Conservation (phyloP, 768 basidiomycete genomes). For the Phanerochaete sordida region DNA sequence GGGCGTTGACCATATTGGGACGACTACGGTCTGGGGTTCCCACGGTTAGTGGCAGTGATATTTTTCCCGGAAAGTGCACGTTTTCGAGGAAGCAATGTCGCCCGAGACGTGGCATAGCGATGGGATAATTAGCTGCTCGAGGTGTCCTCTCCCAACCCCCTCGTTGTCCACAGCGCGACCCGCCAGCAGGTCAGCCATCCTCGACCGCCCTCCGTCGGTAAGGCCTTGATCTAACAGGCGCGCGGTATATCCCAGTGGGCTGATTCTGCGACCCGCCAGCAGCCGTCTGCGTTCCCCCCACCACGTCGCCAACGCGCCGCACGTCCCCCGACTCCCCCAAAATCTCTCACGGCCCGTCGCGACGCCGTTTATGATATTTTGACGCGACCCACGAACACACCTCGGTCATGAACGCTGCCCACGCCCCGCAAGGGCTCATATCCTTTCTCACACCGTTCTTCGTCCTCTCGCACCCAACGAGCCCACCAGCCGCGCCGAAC, state of each 20-base stretch:
- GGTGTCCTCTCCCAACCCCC: not conserved
- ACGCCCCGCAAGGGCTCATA: conserved; percentile 41
- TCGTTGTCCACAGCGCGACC: not conserved
- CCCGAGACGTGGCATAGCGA: not conserved
- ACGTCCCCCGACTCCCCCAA: conserved; percentile 8
- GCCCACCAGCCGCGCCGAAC: conserved; percentile 55
- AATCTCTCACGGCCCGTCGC: not conserved
- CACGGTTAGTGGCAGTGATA: not conserved
- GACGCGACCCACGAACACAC: conserved; percentile 25
- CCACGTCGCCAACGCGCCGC: not conserved
- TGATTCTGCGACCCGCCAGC: conserved; percentile 1
- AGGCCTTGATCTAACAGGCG: not conserved
- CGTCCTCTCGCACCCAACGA: conserved; percentile 66
- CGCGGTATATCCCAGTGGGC: conserved; percentile 8
- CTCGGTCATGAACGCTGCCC: conserved; percentile 33
- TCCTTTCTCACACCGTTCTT: conserved; percentile 64
- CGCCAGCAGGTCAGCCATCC: not conserved
- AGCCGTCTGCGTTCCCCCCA: not conserved
- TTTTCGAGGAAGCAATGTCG: not conserved
- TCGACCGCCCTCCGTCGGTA: not conserved
- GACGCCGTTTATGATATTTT: conserved; percentile 30
- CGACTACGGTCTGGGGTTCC: not conserved
- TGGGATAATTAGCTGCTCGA: not conserved
- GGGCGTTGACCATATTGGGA: not conserved
- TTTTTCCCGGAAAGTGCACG: not conserved